Conservation (phyloP, 2,329 filamentous ascomycete species). For the Talaromyces sp. region DNA sequence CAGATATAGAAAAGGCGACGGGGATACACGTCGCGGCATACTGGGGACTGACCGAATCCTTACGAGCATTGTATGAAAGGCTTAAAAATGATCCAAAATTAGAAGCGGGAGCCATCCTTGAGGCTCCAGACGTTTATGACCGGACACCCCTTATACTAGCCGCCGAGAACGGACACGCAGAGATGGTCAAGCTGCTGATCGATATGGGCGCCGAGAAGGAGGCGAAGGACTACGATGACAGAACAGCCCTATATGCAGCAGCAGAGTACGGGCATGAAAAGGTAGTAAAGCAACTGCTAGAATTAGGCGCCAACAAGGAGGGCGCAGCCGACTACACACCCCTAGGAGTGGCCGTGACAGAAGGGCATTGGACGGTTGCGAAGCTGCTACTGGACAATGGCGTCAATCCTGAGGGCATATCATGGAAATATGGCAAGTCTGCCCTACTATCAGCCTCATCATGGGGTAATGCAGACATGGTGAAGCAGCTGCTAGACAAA, state of each 20-base stretch:
- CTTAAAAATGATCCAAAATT: not conserved
- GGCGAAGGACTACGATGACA: not conserved
- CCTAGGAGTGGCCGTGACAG: not conserved
- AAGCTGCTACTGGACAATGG: not conserved
- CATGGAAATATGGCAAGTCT: constrained; percentile 4
- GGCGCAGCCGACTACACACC: not conserved
- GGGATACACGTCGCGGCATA: constrained; percentile 6
- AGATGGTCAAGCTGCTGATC: constrained; percentile 1
- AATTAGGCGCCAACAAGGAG: not conserved
- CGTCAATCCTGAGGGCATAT: not conserved
- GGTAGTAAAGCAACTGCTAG: not conserved
- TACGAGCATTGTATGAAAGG: constrained; percentile 1
- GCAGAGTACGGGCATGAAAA: not conserved
- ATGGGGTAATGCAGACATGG: constrained; percentile 8
- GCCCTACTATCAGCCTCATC: constrained; percentile 13
- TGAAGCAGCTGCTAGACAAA: constrained; percentile 3
- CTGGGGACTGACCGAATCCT: constrained; percentile 3
- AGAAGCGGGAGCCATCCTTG: not conserved
- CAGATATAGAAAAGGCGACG: not conserved
- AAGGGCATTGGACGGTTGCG: not conserved
- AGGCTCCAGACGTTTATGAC: constrained; percentile 2
- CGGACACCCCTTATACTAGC: constrained; percentile 1
- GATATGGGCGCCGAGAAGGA: not conserved
- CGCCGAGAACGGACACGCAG: not conserved
- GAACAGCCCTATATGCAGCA: not conserved